Evolutionary conservation across 495 filamentous ascomycete species (phyloP).

Genomic region (Daldinia childiae): DNA sequence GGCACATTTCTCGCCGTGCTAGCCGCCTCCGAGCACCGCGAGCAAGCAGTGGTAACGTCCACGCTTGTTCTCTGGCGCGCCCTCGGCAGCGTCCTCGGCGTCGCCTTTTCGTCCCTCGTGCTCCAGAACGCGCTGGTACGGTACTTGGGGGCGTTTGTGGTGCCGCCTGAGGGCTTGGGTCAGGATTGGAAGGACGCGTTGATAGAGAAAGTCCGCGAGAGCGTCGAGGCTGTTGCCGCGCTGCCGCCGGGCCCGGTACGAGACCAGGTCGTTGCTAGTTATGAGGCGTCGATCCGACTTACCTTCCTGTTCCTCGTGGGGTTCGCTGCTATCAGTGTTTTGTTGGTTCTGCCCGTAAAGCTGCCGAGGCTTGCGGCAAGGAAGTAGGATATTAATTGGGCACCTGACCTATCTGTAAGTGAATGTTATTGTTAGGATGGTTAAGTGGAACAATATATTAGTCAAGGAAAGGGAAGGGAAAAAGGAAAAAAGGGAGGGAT

Average conservation of each 20-base stretch:
- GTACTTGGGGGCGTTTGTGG: conserved; percentile 66
- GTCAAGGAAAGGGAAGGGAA: not conserved
- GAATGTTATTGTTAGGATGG: not conserved
- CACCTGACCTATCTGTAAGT: not conserved
- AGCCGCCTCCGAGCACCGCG: conserved; percentile 70
- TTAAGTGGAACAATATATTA: not conserved
- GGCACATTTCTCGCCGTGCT: conserved; percentile 73
- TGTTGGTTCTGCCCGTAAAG: conserved; percentile 61
- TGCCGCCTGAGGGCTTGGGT: conserved; percentile 50
- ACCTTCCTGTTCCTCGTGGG: conserved; percentile 63
- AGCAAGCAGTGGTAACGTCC: conserved; percentile 79
- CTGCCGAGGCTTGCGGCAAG: conserved; percentile 64
- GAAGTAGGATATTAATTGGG: conserved; percentile 35
- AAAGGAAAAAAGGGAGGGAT: not conserved
- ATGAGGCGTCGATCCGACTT: conserved; percentile 64
- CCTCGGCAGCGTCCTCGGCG: conserved; percentile 75
- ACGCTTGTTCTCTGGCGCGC: conserved; percentile 75
- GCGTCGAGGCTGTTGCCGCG: conserved; percentile 56
- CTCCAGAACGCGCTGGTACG: conserved; percentile 75
- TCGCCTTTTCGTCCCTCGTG: conserved; percentile 74
- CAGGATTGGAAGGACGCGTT: conserved; percentile 46
- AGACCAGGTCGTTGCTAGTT: conserved; percentile 66
- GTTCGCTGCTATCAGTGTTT: conserved; percentile 59
- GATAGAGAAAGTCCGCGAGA: conserved; percentile 50
- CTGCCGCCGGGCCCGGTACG: conserved; percentile 41